phyloP scores from a whole-genome alignment of 768 basidiomycete species.

The Plicaturopsis crispa region DNA sequence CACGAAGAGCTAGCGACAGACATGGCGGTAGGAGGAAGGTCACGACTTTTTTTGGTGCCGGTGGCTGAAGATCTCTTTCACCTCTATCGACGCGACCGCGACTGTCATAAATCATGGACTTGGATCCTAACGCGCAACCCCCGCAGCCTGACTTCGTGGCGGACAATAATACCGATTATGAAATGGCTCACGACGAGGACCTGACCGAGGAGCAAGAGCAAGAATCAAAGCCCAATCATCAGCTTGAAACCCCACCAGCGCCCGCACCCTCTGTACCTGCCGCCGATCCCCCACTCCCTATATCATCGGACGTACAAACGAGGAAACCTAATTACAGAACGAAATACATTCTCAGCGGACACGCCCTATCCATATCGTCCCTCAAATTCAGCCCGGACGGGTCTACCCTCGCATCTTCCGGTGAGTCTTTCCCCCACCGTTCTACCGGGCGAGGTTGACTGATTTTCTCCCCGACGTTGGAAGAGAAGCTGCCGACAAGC shows the following conservation, averaged over 20 bases:
- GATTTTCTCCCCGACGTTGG: too few relatives aligned
- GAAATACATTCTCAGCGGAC: slow-evolving; percentile 68
- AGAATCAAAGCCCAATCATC: too few relatives aligned
- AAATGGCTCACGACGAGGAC: neutral
- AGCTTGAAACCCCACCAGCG: too few relatives aligned
- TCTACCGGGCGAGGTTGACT: slow-evolving; percentile 5
- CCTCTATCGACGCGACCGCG: too few relatives aligned
- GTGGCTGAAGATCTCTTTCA: neutral
- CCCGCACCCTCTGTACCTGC: too few relatives aligned
- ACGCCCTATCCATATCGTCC: slow-evolving; percentile 73
- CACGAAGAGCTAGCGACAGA: slow-evolving; percentile 47
- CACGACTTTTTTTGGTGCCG: neutral
- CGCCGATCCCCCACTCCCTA: too few relatives aligned
- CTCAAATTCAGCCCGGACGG: slow-evolving; percentile 90
- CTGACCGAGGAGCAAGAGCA: slow-evolving; percentile 2
- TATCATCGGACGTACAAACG: neutral
- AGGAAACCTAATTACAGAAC: slow-evolving; percentile 41
- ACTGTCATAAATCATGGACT: too few relatives aligned
- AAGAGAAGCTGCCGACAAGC: slow-evolving; percentile 82
- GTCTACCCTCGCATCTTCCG: slow-evolving; percentile 70
- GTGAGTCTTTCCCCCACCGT: slow-evolving; percentile 39
- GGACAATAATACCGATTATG: neutral
- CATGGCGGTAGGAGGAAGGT: slow-evolving; percentile 25
- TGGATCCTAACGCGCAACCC: too few relatives aligned
- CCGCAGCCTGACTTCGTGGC: too few relatives aligned